A percentile compares a stretch with the other conserved stretches of the same genome.
phyloP scores from a whole-genome alignment of 2,329 filamentous ascomycete genomes.

The Teratosphaeria destructans region DNA sequence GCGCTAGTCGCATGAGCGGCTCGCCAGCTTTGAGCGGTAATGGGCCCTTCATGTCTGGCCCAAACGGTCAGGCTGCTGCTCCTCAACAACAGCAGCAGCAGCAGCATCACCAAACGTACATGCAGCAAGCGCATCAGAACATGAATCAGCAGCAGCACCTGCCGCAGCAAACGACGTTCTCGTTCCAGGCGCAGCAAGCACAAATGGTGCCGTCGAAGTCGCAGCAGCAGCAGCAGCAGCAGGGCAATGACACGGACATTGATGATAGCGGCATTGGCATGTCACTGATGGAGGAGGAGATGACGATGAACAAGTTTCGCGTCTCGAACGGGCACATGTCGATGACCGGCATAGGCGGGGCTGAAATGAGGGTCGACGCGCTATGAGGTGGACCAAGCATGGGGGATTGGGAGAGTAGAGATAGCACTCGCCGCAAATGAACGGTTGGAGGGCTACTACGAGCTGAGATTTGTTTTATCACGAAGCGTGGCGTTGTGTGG shows the following conservation, averaged over 20 bases:
- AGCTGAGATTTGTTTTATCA: not conserved
- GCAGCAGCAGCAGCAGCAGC: conserved; percentile 1
- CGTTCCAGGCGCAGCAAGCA: not conserved
- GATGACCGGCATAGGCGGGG: not conserved
- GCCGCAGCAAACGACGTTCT: not conserved
- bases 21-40: conserved; percentile 14
- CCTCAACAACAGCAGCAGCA: conserved; percentile 4
- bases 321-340: not conserved
- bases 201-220: conserved; percentile 1
- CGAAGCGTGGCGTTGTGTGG: not conserved
- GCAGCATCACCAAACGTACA: conserved; percentile 5
- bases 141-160: conserved; percentile 5
- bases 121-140: conserved; percentile 7
- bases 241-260: conserved; percentile 20
- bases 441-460: not conserved
- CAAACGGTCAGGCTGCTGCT: not conserved
- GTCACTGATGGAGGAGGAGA: conserved; percentile 22
- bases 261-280: conserved; percentile 31
- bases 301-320: not conserved
- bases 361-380: not conserved
- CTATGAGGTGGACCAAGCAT: not conserved
- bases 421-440: not conserved
- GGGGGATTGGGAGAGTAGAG: not conserved
- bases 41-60: not conserved
- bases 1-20: conserved; percentile 24